phyloP scores from a whole-genome alignment of 1,284 basidiomycete species.

The Ceratobasidium papillatum region DNA sequence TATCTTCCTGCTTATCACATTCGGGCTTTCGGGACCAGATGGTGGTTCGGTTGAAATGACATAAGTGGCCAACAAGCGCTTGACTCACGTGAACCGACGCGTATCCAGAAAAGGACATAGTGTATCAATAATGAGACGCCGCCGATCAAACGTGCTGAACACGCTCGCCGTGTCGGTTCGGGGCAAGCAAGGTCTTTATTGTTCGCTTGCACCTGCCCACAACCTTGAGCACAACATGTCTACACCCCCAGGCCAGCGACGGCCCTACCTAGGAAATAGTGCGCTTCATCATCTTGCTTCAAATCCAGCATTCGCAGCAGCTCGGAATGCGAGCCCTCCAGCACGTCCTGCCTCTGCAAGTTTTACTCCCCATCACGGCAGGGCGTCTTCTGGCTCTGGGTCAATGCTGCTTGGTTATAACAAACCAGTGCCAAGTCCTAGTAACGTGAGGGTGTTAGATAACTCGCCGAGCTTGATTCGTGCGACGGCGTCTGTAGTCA shows the following conservation, averaged over 20 bases:
- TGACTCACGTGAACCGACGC: constrained; percentile 12
- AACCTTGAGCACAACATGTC: constrained; percentile 27
- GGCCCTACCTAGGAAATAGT: constrained; percentile 30
- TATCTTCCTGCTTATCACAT: constrained; percentile 21
- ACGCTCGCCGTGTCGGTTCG: constrained; percentile 13
- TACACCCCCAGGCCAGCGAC: constrained; percentile 36
- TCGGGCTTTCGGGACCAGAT: constrained; percentile 28
- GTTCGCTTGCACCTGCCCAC: constrained; percentile 24
- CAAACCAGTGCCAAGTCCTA: background rate
- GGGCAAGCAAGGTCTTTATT: constrained; percentile 14
- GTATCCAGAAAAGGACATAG: constrained; percentile 14
- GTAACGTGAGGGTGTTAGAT: constrained; percentile 22
- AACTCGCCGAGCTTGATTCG: constrained; percentile 36
- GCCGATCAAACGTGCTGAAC: constrained; percentile 29
- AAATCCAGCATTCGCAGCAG: constrained; percentile 27
- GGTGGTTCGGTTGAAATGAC: constrained; percentile 1
- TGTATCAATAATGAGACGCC: constrained; percentile 21
- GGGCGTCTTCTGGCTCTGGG: constrained; percentile 26
- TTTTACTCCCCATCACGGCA: constrained; percentile 1
- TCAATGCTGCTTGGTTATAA: constrained; percentile 21
- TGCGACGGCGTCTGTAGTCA: constrained; percentile 66
- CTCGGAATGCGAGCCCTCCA: constrained; percentile 39
- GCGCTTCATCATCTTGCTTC: constrained; percentile 27
- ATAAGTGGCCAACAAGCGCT: background rate
- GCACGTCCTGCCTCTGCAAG: constrained; percentile 21